Conservation (phyloP, 176 grass and related monocot genomes). For the Oryza punctata region DNA sequence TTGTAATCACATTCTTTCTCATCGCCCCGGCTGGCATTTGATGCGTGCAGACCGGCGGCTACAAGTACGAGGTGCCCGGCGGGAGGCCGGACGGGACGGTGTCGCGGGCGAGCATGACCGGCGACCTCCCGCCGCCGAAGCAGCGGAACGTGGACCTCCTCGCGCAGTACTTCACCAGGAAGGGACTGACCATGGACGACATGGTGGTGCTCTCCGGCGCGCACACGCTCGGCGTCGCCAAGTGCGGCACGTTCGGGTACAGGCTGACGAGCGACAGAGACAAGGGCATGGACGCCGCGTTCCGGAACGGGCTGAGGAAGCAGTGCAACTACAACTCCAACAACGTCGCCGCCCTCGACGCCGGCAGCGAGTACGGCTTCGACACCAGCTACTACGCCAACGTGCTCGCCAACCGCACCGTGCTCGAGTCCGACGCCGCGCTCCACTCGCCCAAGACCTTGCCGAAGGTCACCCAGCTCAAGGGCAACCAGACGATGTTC, state of each 20-base stretch:
- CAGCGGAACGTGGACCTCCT: conserved; percentile 43
- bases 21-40: not conserved
- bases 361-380: conserved; percentile 33
- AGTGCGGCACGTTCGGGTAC: conserved; percentile 37
- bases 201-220: conserved; percentile 63
- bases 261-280: conserved; percentile 34
- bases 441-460: conserved; percentile 44
- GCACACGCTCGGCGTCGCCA: conserved; percentile 38
- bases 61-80: conserved; percentile 44
- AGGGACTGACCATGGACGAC: conserved; percentile 56
- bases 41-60: conserved; percentile 47
- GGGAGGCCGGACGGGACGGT: conserved; percentile 63
- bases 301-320: conserved; percentile 25
- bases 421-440: conserved; percentile 55
- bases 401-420: conserved; percentile 43
- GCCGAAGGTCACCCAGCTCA: conserved; percentile 16
- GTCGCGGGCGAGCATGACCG: conserved; percentile 36
- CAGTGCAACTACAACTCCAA: conserved; percentile 40
- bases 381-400: conserved; percentile 57
- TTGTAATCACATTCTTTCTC: not conserved
- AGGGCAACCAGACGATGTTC: conserved; percentile 21
- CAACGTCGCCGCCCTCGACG: conserved; percentile 42
- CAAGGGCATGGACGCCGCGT: conserved; percentile 41
- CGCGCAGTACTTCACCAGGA: conserved; percentile 38
- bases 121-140: conserved; percentile 30